Evolutionary conservation across 139 green algal genomes (phyloP).

Genomic region (Picochlorum sp.): DNA sequence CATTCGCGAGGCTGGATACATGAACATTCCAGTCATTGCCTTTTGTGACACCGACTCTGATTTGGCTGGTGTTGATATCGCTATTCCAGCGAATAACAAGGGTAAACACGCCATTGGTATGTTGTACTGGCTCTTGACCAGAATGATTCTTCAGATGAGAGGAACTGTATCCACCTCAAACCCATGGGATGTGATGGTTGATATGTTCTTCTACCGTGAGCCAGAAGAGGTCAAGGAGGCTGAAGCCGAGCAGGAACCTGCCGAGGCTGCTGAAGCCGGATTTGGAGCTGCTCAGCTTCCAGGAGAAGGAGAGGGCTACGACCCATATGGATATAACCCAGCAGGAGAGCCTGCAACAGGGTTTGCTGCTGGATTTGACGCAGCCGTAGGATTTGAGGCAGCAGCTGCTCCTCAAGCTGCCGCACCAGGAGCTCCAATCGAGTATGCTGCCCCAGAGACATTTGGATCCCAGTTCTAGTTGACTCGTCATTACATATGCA

Average conservation of each 20-base stretch:
- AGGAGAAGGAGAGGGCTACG: constrained; percentile 23
- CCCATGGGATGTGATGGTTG: constrained; percentile 93
- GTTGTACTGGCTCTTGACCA: constrained; percentile 94
- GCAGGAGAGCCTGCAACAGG: constrained; percentile 18
- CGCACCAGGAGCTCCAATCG: constrained; percentile 6
- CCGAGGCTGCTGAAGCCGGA: constrained; percentile 3
- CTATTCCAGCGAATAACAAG: constrained; percentile 99
- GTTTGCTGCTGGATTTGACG: constrained; percentile 34
- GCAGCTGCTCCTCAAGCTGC: constrained; percentile 28
- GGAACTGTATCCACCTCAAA: constrained; percentile 62
- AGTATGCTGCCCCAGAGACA: constrained; percentile 2
- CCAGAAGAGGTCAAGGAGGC: constrained; percentile 66
- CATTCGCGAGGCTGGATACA: constrained; percentile 92
- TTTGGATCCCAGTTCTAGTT: constrained; percentile 3
- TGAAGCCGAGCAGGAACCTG: constrained; percentile 25
- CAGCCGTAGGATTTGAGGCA: constrained; percentile 48
- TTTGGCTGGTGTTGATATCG: constrained; percentile 85
- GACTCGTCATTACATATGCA: neutral
- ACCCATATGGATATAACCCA: constrained; percentile 29
- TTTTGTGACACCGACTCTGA: constrained; percentile 98
- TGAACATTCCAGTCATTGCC: constrained; percentile 99
- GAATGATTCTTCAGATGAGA: constrained; percentile 98
- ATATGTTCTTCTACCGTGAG: constrained; percentile 99
- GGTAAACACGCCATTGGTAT: constrained; percentile 92
- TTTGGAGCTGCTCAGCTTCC: constrained; percentile 17